Evolutionary conservation across 345 rosid genomes (phyloP).

Genomic region (Aquilaria malaccensis): DNA sequence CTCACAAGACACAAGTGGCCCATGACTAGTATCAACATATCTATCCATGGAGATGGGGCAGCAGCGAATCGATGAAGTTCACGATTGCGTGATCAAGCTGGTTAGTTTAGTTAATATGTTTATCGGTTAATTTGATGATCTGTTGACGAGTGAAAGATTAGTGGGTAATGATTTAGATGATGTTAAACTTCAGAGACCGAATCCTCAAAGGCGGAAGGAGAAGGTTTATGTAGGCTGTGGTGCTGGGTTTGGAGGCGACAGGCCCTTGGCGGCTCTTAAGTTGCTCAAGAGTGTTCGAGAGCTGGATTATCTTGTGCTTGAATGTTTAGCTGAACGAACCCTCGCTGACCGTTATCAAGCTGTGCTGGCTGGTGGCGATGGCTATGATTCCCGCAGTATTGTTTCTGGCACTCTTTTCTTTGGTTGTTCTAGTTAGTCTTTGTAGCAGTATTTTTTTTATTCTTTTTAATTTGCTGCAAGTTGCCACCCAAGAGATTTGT

Average conservation of each 20-base stretch:
- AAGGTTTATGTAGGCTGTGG: slow-evolving; percentile 82
- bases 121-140: neutral
- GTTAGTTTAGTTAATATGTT: slow-evolving; percentile 15
- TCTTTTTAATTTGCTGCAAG: too few relatives aligned
- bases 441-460: neutral
- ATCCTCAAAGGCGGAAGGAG: slow-evolving; percentile 50
- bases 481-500: too few relatives aligned
- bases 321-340: slow-evolving; percentile 90
- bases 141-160: neutral
- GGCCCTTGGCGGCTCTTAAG: slow-evolving; percentile 73
- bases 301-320: slow-evolving; percentile 78
- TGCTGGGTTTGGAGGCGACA: slow-evolving; percentile 92
- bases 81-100: slow-evolving; percentile 36
- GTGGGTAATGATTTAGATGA: neutral
- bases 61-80: slow-evolving; percentile 16
- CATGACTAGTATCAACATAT: too few relatives aligned
- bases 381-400: slow-evolving; percentile 70
- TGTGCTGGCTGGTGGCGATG: slow-evolving; percentile 54
- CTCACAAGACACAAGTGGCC: too few relatives aligned
- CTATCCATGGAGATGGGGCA: slow-evolving; percentile 17
- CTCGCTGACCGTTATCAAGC: slow-evolving; percentile 70
- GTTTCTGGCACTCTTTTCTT: slow-evolving; percentile 7
- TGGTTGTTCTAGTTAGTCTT: neutral
- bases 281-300: slow-evolving; percentile 61
- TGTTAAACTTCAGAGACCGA: slow-evolving; percentile 46